phyloP scores from a whole-genome alignment of 2,329 filamentous ascomycete species.

The Xylogone sp. region DNA sequence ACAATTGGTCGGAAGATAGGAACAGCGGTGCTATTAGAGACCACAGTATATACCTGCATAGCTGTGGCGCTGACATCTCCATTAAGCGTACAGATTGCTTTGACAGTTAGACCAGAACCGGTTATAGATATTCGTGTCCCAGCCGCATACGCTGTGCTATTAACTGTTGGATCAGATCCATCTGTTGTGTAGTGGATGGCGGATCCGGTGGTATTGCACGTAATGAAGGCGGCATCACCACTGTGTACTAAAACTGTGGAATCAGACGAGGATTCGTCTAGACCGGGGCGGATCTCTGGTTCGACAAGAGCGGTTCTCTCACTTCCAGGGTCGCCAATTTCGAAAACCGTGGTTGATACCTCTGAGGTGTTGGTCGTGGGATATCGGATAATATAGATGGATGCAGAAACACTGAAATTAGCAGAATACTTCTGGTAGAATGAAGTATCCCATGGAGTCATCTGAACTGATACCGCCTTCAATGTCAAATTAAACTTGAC shows the following conservation, averaged over 20 bases:
- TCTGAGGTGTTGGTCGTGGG: slow-evolving; percentile 1
- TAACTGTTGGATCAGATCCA: slow-evolving; percentile 3
- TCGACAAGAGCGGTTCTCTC: background rate
- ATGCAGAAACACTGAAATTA: slow-evolving; percentile 1
- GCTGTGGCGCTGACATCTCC: slow-evolving; percentile 3
- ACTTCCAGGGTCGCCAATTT: slow-evolving; percentile 3
- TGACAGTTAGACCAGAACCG: slow-evolving; percentile 4
- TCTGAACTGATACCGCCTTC: slow-evolving; percentile 4
- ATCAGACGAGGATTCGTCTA: slow-evolving; percentile 5
- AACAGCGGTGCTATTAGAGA: slow-evolving; percentile 1
- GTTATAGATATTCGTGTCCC: slow-evolving; percentile 3
- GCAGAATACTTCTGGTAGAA: slow-evolving; percentile 3
- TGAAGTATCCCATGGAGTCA: slow-evolving; percentile 5
- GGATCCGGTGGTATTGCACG: slow-evolving; percentile 3
- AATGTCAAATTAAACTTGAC: slow-evolving; percentile 4
- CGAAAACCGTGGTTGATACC: slow-evolving; percentile 4
- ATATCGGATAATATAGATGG: slow-evolving; percentile 6
- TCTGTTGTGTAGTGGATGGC: slow-evolving; percentile 7
- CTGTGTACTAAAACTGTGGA: slow-evolving; percentile 3
- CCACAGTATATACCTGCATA: slow-evolving; percentile 3
- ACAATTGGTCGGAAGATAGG: slow-evolving; percentile 4
- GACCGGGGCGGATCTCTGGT: slow-evolving; percentile 1
- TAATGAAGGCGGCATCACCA: slow-evolving; percentile 8
- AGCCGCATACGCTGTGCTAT: slow-evolving; percentile 1
- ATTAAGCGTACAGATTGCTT: slow-evolving; percentile 1